These are phyloP conservation scores for Coprinellus aureogranulatus DNA, from an alignment of 768 basidiomycete genomes.

Conservation along the genomic window DNA sequence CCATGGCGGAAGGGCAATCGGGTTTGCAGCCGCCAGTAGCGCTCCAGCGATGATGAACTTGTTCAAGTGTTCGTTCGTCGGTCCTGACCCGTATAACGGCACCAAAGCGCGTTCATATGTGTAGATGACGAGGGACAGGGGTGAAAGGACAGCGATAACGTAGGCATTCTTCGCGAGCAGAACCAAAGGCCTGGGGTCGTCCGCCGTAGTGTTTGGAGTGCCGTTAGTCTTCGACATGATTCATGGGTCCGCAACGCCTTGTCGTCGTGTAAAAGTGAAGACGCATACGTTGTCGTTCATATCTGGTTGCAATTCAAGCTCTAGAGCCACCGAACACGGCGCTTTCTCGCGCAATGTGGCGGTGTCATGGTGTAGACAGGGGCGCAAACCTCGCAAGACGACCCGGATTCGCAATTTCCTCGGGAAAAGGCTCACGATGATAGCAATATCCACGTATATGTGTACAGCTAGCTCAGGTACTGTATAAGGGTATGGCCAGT, in stretches of 20 bases:
- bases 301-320: neutral
- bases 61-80: conserved; percentile 50
- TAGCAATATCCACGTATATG: neutral
- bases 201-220: neutral
- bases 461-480: neutral
- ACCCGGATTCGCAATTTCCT: neutral
- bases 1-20: conserved; percentile 33
- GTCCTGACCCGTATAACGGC: conserved; percentile 66
- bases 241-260: neutral
- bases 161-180: conserved; percentile 4
- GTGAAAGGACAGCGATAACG: conserved; percentile 14
- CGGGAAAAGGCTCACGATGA: neutral
- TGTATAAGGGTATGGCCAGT: neutral
- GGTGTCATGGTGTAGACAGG: neutral
- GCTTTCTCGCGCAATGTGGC: conserved; percentile 5
- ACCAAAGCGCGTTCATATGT: conserved; percentile 62
- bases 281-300: neutral
- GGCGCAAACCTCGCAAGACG: no score
- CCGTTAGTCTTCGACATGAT: neutral
- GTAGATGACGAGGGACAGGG: conserved; percentile 58
- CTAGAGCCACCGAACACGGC: neutral
- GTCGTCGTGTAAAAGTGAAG: no score
- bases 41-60: conserved; percentile 33
- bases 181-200: neutral
- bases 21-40: conserved; percentile 36